Evolutionary conservation across 352 stramenopile genomes (phyloP).

Genomic region (Vaucheria bursata): DNA sequence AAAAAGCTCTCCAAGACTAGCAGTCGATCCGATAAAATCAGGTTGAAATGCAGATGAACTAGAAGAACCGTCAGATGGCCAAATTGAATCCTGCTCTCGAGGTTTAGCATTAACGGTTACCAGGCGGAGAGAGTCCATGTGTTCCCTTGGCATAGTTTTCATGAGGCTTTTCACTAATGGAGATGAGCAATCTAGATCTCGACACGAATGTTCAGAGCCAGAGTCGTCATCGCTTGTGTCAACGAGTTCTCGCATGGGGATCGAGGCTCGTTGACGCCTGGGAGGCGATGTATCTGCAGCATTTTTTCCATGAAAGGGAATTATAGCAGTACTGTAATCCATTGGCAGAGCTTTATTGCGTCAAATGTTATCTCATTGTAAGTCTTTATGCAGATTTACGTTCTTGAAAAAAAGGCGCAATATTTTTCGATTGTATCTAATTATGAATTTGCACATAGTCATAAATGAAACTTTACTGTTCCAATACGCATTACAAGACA

Average conservation of each 20-base stretch:
- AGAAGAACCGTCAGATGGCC: background rate
- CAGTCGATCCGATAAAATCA: constrained; percentile 41
- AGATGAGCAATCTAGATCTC: background rate
- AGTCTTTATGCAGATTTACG: no score
- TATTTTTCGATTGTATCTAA: no score
- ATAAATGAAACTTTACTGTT: no score
- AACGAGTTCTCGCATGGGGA: background rate
- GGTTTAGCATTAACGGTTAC: background rate
- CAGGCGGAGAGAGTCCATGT: constrained; percentile 5
- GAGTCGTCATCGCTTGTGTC: background rate
- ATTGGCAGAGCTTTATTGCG: no score
- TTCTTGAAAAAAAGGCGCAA: no score
- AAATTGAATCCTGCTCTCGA: background rate
- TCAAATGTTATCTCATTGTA: no score
- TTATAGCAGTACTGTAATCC: no score
- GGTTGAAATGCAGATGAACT: background rate
- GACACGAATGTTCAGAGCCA: background rate
- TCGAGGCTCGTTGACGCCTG: background rate
- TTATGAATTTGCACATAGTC: no score
- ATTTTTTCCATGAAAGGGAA: no score
- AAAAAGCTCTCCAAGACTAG: constrained; percentile 27
- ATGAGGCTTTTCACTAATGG: constrained; percentile 4
- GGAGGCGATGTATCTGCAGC: no score
- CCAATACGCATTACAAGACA: no score
- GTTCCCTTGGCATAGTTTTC: background rate